Evolutionary conservation across 2,329 filamentous ascomycete species (phyloP), one percentile per base, ranked within the genome.

Genomic region (Colletotrichum noveboracense): DNA sequence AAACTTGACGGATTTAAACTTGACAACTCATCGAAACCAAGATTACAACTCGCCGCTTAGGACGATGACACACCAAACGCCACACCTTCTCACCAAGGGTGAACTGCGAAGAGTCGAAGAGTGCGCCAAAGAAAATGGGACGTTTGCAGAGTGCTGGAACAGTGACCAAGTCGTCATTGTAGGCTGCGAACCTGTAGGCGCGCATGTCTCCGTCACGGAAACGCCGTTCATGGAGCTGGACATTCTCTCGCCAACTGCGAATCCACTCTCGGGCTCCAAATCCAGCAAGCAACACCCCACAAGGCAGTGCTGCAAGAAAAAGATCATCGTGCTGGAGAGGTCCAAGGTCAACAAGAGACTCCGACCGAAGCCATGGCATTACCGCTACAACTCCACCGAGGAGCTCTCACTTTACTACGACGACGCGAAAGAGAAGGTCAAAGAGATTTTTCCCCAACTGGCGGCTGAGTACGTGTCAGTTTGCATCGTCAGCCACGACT

Each of bases 11-110:
- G 9, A 21, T 48, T 13, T 13, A n/a, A n/a, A n/a, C n/a, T n/a
- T n/a, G n/a, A n/a, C n/a, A n/a, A n/a, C n/a, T n/a, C n/a, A n/a
- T n/a, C 9, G n/a, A n/a, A 48, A 21, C 43, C 43, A 48, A 48
- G 1, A 18, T 43, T 0, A 0, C 34, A 36, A 36, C 14, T 9
- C 28, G 28, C 28, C 7, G 3, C 12, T 2, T 21, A 21, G 9
- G n/a, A 48, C n/a, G 43, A 52, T 52, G 43, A 7, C 43, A 1
- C 43, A 52, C n/a, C 43, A 52, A 21, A 13, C 43, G 7, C 43
- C n/a, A 7, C 43, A 52, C 43, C 43, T 52, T 21, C 43, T 52
- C n/a, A 52, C 43, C 0, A 52, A 52, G 12, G 43, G 43, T 21
- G 43, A 52, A 13, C n/a, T 52, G 12, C 43, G 43, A 4, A 21